These are phyloP conservation scores for Macrophomina tecta DNA, from an alignment of 2,329 filamentous ascomycete species.

Conservation along the genomic window DNA sequence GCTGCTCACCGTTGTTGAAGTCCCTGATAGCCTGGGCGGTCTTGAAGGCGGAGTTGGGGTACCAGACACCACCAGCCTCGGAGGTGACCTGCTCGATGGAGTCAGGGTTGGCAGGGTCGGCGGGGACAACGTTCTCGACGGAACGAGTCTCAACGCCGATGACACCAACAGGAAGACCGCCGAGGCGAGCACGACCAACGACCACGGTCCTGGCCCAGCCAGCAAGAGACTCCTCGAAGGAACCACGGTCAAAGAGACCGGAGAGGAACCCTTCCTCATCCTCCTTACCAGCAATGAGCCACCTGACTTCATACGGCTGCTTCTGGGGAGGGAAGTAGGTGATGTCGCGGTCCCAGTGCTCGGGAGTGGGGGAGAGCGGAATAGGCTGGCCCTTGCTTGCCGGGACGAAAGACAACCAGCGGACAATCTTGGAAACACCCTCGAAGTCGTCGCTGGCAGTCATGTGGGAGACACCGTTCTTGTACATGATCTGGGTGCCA, in stretches of 20 bases:
- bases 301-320: conserved; percentile 89
- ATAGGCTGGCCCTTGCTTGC: conserved; percentile 93
- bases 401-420: conserved; percentile 97
- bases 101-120: conserved; percentile 96
- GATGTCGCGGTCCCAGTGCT: conserved; percentile 92
- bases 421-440: conserved; percentile 95
- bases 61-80: conserved; percentile 99
- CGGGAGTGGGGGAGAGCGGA: conserved; percentile 84
- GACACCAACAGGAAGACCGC: conserved; percentile 97
- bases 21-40: conserved; percentile 98
- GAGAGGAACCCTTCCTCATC: conserved; percentile 84
- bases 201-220: conserved; percentile 98
- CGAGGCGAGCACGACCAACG: conserved; percentile 92
- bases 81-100: conserved; percentile 94
- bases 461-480: conserved; percentile 99
- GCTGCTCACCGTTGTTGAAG: conserved; percentile 98
- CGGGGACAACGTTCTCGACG: conserved; percentile 95
- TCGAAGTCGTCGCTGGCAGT: conserved; percentile 97
- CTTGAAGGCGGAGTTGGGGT: conserved; percentile 99
- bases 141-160: conserved; percentile 96
- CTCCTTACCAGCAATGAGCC: conserved; percentile 88
- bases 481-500: conserved; percentile 99
- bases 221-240: conserved; percentile 94
- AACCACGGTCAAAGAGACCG: conserved; percentile 95
- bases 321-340: conserved; percentile 80